phyloP scores from a whole-genome alignment of 1,284 basidiomycete genomes.

The Ustilago trichophora region DNA sequence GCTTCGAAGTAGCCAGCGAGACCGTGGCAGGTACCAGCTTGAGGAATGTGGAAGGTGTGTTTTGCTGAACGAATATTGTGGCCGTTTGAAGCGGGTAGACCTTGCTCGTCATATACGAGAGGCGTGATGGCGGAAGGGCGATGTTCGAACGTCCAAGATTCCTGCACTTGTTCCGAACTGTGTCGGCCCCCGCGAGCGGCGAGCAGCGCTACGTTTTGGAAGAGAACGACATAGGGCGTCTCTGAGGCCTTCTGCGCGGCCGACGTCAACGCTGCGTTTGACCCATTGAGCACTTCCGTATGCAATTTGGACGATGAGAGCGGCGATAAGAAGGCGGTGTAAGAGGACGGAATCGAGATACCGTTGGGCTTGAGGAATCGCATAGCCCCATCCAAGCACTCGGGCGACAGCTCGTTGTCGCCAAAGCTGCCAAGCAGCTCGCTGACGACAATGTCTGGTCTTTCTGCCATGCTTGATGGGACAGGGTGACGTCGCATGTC shows the following conservation, averaged over 20 bases:
- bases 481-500: slow-evolving; percentile 83
- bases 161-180: slow-evolving; percentile 81
- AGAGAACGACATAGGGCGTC: slow-evolving; percentile 98
- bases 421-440: slow-evolving; percentile 97
- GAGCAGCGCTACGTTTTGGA: slow-evolving; percentile 76
- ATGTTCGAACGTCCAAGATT: slow-evolving; percentile 98
- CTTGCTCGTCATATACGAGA: slow-evolving; percentile 46
- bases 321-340: slow-evolving; percentile 92
- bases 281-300: slow-evolving; percentile 34
- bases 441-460: slow-evolving; percentile 91
- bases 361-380: slow-evolving; percentile 76
- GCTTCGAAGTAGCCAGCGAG: slow-evolving; percentile 98
- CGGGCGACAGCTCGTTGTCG: slow-evolving; percentile 97
- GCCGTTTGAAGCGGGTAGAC: slow-evolving; percentile 67
- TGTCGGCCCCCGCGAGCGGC: slow-evolving; percentile 70
- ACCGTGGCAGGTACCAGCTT: slow-evolving; percentile 94
- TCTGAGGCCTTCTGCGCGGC: slow-evolving; percentile 73
- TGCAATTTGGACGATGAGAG: slow-evolving; percentile 88
- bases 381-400: slow-evolving; percentile 95
- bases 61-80: slow-evolving; percentile 67
- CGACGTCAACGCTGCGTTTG: slow-evolving; percentile 21
- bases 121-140: slow-evolving; percentile 45
- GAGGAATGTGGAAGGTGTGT: slow-evolving; percentile 86
- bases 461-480: slow-evolving; percentile 71
- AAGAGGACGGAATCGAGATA: slow-evolving; percentile 94